phyloP scores from a whole-genome alignment of 2,329 filamentous ascomycete genomes.

The Nakataea oryzae region DNA sequence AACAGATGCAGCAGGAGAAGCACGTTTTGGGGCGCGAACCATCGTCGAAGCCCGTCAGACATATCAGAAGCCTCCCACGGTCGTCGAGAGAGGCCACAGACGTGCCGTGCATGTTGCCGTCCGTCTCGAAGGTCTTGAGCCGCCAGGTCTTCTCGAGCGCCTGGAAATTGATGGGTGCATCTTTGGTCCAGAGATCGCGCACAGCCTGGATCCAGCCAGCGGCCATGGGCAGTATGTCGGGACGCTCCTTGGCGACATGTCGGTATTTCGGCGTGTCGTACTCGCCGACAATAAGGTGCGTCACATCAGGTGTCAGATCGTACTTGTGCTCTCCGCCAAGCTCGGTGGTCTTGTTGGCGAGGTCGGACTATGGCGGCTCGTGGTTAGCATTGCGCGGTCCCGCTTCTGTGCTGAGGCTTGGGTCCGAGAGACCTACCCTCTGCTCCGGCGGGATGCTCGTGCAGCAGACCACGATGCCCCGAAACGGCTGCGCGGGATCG shows the following conservation, averaged over 20 bases:
- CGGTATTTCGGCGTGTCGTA: constrained; percentile 89
- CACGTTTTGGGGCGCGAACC: constrained; percentile 16
- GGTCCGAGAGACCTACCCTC: constrained; percentile 49
- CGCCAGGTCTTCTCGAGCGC: constrained; percentile 57
- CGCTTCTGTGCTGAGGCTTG: not conserved
- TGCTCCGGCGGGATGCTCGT: constrained; percentile 74
- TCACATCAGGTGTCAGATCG: constrained; percentile 91
- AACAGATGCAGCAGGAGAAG: not conserved
- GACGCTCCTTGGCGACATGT: constrained; percentile 82
- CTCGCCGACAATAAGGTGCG: constrained; percentile 84
- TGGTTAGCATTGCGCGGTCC: not conserved
- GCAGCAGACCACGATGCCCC: constrained; percentile 72
- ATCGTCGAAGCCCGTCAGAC: constrained; percentile 48
- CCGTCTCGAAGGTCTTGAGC: constrained; percentile 51
- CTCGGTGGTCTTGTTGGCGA: constrained; percentile 56
- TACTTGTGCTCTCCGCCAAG: constrained; percentile 83
- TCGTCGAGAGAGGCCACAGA: constrained; percentile 18
- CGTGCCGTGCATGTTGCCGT: constrained; percentile 19
- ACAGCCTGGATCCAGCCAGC: constrained; percentile 80
- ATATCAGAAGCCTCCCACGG: constrained; percentile 35
- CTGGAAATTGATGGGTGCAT: constrained; percentile 62
- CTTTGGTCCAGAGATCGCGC: constrained; percentile 68
- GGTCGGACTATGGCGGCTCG: constrained; percentile 29
- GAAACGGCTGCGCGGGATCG: constrained; percentile 54
- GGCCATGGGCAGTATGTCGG: constrained; percentile 74